A percentile compares a stretch with the other conserved stretches of the same genome.
Evolutionary conservation across 352 stramenopile species (phyloP).

Genomic region (Globisporangium alternatum): DNA sequence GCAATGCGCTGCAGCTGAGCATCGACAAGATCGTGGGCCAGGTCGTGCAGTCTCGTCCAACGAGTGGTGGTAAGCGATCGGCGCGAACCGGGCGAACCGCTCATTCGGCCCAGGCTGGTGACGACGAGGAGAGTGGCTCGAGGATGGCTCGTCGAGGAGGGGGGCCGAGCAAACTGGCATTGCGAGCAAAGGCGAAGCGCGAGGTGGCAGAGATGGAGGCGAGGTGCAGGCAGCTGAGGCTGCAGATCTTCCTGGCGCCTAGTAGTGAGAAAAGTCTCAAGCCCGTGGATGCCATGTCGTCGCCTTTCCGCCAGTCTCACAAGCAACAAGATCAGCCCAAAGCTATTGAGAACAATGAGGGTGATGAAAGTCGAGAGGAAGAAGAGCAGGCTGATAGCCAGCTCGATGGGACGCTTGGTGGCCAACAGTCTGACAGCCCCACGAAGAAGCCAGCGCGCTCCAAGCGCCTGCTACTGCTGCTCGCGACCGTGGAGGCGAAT

Average conservation of each 20-base stretch:
- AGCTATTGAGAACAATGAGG: constrained; percentile 11
- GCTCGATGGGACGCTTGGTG: neutral
- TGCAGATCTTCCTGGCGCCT: constrained; percentile 40
- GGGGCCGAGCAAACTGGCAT: neutral
- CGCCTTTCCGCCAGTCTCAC: neutral
- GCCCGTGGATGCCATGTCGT: neutral
- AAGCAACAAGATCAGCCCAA: neutral
- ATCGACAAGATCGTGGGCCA: constrained; percentile 34
- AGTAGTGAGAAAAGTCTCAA: constrained; percentile 5
- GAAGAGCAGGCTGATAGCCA: neutral
- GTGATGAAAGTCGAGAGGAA: neutral
- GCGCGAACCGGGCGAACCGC: constrained; percentile 5
- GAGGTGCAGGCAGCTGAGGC: constrained; percentile 29
- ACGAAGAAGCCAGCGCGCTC: neutral
- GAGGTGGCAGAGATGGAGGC: constrained; percentile 33
- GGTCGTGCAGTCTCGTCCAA: neutral
- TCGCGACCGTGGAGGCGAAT: constrained; percentile 53
- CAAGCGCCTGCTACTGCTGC: constrained; percentile 19
- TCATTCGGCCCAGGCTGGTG: neutral
- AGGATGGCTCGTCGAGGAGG: constrained; percentile 1
- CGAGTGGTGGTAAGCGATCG: constrained; percentile 3
- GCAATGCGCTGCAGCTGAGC: constrained; percentile 29
- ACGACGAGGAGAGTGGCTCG: neutral
- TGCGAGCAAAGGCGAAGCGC: constrained; percentile 23
- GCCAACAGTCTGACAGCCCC: neutral